A percentile compares a stretch with the other conserved stretches of the same genome.
These are phyloP conservation scores for Rhododendron molle DNA, from an alignment of 148 eudicot genomes.

Conservation along the genomic window DNA sequence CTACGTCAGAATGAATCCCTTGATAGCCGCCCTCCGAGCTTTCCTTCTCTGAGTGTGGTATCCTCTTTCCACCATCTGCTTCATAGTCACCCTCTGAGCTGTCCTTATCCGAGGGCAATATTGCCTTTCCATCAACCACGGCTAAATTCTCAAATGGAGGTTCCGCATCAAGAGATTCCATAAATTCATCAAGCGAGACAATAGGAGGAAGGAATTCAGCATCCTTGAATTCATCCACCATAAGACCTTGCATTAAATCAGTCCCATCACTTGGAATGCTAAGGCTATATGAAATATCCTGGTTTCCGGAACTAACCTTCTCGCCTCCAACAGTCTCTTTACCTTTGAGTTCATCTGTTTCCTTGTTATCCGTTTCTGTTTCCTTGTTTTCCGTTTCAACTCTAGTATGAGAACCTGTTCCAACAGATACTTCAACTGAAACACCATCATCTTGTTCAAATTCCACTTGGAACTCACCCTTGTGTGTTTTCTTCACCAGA, in stretches of 20 bases:
- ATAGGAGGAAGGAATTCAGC: constrained; percentile 77
- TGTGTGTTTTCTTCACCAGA: constrained; percentile 95
- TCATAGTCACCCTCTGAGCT: constrained; percentile 24
- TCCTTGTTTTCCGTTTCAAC: constrained; percentile 28
- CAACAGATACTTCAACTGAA: constrained; percentile 51
- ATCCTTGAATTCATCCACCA: constrained; percentile 82
- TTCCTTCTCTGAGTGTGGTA: constrained; percentile 26
- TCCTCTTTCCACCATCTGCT: neutral
- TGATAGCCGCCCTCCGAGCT: constrained; percentile 22
- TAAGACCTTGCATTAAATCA: constrained; percentile 87
- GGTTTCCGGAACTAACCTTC: constrained; percentile 26
- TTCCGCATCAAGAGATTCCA: constrained; percentile 90
- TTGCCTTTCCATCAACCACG: constrained; percentile 34
- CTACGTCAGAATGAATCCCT: constrained; percentile 11
- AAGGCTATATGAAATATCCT: constrained; percentile 43
- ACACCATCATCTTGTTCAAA: constrained; percentile 55
- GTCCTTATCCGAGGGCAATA: constrained; percentile 25
- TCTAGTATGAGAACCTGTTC: constrained; percentile 23
- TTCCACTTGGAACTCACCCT: constrained; percentile 93
- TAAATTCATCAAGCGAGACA: constrained; percentile 85
- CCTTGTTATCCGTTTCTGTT: constrained; percentile 25
- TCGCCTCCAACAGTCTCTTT: constrained; percentile 23
- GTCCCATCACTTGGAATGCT: constrained; percentile 75
- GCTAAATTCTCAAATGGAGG: constrained; percentile 80
- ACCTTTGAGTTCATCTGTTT: constrained; percentile 22